Percentiles rank a stretch among this genome's conserved stretches.
These are phyloP conservation scores for Pulveroboletus sp. DNA, from an alignment of 768 basidiomycete genomes.

Conservation along the genomic window DNA sequence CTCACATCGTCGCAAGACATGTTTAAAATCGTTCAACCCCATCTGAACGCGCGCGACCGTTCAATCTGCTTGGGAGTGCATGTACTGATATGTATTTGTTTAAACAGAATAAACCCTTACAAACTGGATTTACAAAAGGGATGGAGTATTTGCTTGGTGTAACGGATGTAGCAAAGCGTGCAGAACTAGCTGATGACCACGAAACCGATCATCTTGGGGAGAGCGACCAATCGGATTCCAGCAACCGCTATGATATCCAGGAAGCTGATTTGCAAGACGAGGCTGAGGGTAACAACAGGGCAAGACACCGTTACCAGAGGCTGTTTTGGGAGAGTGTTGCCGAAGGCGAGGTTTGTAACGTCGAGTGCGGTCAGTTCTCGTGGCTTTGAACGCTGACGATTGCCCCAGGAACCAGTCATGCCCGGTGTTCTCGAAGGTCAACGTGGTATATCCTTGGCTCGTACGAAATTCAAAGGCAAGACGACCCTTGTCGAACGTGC, in stretches of 20 bases:
- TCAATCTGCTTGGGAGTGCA: conserved; percentile 1
- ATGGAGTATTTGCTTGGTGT: conserved; percentile 82
- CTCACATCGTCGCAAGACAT: conserved; percentile 58
- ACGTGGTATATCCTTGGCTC: conserved; percentile 37
- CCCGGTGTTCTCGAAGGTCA: conserved; percentile 53
- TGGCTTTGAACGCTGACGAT: conserved; percentile 1
- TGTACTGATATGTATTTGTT: background rate
- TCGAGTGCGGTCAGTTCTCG: background rate
- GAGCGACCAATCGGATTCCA: background rate
- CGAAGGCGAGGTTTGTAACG: conserved; percentile 58
- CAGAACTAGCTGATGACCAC: background rate
- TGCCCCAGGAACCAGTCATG: conserved; percentile 57
- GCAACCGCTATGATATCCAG: conserved; percentile 44
- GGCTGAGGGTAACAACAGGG: conserved; percentile 50
- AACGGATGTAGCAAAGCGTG: conserved; percentile 22
- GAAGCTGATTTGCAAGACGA: conserved; percentile 65
- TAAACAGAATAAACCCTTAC: conserved; percentile 57
- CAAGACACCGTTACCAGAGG: conserved; percentile 64
- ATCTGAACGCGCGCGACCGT: conserved; percentile 45
- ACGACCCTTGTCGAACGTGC: conserved; percentile 36
- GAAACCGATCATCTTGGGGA: conserved; percentile 6
- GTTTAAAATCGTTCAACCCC: conserved; percentile 72
- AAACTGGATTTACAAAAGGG: conserved; percentile 74
- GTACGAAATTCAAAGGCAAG: conserved; percentile 38
- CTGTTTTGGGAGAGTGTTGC: conserved; percentile 78